Evolutionary conservation across 257 asterid genomes (phyloP).

Genomic region (Sherardia arvensis): DNA sequence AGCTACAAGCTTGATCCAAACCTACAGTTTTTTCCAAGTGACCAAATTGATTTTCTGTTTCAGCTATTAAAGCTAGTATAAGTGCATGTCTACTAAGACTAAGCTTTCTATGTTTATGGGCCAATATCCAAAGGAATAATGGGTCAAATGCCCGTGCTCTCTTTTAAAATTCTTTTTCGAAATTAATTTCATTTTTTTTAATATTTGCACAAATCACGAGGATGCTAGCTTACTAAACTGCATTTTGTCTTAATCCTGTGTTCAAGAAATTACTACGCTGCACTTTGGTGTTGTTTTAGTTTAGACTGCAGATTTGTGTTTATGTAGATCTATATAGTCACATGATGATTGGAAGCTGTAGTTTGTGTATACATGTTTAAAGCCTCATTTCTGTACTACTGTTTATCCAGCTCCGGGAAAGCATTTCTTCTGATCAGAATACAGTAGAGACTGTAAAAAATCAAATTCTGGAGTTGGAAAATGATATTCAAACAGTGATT

Average conservation of each 20-base stretch:
- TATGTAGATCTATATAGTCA: neutral
- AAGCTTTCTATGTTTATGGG: neutral
- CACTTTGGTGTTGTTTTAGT: neutral
- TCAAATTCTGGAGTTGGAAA: slow-evolving; percentile 73
- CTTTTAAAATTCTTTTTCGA: neutral
- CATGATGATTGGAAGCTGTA: slow-evolving; percentile 1
- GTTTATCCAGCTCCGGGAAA: slow-evolving; percentile 61
- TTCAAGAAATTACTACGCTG: neutral
- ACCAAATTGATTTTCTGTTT: neutral
- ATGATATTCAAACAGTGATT: slow-evolving; percentile 50
- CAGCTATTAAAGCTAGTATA: neutral
- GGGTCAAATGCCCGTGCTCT: neutral
- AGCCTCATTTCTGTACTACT: slow-evolving; percentile 19
- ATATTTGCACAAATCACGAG: neutral
- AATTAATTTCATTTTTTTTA: neutral
- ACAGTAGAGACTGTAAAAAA: slow-evolving; percentile 49
- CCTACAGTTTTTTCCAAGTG: neutral
- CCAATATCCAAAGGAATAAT: neutral
- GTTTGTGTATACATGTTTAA: neutral
- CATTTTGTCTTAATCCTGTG: neutral
- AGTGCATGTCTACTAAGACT: neutral
- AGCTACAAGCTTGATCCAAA: neutral
- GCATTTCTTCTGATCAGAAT: slow-evolving; percentile 75
- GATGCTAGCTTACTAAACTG: neutral
- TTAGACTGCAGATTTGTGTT: slow-evolving; percentile 1